Conservation (phyloP, 1,284 basidiomycete species). For the Cryptococcus sp. region DNA sequence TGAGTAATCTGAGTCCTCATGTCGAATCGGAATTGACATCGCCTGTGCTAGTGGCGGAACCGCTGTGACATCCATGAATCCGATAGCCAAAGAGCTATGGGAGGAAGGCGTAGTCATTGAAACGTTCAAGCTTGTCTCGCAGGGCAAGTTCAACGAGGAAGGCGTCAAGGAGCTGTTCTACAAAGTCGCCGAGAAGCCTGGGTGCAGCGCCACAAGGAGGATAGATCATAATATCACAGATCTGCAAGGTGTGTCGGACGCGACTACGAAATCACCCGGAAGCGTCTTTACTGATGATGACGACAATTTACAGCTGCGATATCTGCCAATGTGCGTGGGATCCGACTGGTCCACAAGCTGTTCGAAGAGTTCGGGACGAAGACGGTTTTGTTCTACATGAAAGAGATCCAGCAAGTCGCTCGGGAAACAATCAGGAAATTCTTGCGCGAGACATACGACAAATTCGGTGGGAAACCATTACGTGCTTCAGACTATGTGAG, state of each 20-base stretch:
- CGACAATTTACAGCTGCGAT: constrained; percentile 53
- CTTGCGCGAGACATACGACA: constrained; percentile 54
- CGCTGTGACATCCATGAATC: constrained; percentile 72
- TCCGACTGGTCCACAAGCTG: constrained; percentile 71
- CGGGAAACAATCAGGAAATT: constrained; percentile 81
- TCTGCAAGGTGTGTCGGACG: constrained; percentile 13
- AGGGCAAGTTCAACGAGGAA: constrained; percentile 26
- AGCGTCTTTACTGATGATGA: background rate
- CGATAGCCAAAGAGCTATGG: constrained; percentile 82
- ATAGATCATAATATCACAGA: constrained; percentile 69
- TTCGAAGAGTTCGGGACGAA: constrained; percentile 74
- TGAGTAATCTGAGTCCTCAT: background rate
- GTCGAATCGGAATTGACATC: background rate
- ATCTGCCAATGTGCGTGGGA: constrained; percentile 91
- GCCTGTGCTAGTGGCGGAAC: constrained; percentile 29
- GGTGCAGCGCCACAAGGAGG: constrained; percentile 80
- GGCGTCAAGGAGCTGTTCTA: constrained; percentile 63
- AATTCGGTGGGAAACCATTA: constrained; percentile 21
- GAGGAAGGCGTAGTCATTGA: constrained; percentile 81
- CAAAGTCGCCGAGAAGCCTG: constrained; percentile 76
- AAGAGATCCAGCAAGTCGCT: constrained; percentile 82
- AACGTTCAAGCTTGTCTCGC: constrained; percentile 59
- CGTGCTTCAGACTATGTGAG: constrained; percentile 25
- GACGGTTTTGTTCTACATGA: constrained; percentile 64
- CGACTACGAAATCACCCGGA: background rate